A percentile compares a stretch with the other conserved stretches of the same genome.
Evolutionary conservation across 2,329 filamentous ascomycete species (phyloP).

Genomic region (Hypoxylon sp.): DNA sequence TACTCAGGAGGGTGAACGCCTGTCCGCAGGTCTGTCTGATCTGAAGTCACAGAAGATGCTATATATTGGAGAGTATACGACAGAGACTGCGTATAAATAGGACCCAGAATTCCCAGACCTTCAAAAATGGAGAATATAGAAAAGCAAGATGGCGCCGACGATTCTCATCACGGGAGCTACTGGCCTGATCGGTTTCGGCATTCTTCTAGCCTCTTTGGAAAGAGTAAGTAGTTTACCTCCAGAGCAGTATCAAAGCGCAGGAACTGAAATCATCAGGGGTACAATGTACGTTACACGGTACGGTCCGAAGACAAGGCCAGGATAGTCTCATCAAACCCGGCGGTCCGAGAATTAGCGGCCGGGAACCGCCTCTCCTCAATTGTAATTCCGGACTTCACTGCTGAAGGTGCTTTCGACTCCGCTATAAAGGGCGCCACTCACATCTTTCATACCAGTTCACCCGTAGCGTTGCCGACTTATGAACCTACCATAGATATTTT

Average conservation of each 20-base stretch:
- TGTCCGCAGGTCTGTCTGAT: too few species aligned
- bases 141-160: slow-evolving; percentile 9
- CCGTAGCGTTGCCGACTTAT: slow-evolving; percentile 31
- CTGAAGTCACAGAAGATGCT: too few species aligned
- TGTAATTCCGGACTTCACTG: slow-evolving; percentile 39
- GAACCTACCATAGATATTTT: slow-evolving; percentile 36
- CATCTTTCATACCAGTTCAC: slow-evolving; percentile 40
- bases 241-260: too few species aligned
- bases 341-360: slow-evolving; percentile 25
- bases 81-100: too few species aligned
- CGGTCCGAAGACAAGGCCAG: slow-evolving; percentile 40
- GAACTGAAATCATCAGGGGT: too few species aligned
- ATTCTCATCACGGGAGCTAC: slow-evolving; percentile 43
- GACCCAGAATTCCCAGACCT: too few species aligned
- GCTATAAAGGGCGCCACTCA: slow-evolving; percentile 40
- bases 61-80: too few species aligned
- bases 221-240: too few species aligned
- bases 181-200: slow-evolving; percentile 43
- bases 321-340: slow-evolving; percentile 38
- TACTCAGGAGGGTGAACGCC: too few species aligned
- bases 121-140: too few species aligned
- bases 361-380: slow-evolving; percentile 35
- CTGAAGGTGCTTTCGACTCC: slow-evolving; percentile 39
- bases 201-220: slow-evolving; percentile 39
- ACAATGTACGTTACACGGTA: slow-evolving; percentile 40